Percentiles rank a stretch among this genome's conserved stretches.
Evolutionary conservation across 257 asterid species (phyloP).

Genomic region (Solanum chmielewskii): DNA sequence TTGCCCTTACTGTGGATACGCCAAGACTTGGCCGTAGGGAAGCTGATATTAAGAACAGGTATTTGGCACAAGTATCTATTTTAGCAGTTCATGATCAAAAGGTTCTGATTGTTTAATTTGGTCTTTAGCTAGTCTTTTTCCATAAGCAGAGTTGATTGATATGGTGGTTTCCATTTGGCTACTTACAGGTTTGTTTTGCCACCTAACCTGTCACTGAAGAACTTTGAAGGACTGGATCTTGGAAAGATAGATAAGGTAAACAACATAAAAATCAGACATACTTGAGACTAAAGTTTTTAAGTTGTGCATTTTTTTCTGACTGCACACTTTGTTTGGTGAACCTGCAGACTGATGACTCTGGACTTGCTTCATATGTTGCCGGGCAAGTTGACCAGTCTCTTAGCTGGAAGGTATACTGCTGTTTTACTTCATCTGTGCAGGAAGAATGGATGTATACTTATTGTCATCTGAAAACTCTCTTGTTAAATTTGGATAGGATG

Average conservation of each 20-base stretch:
- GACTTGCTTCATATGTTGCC: conserved; percentile 62
- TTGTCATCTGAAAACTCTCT: not conserved
- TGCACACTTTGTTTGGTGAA: not conserved
- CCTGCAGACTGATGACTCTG: conserved; percentile 60
- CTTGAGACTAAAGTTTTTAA: not conserved
- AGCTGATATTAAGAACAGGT: conserved; percentile 90
- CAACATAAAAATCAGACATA: not conserved
- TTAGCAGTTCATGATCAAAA: not conserved
- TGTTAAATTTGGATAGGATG: conserved; percentile 31
- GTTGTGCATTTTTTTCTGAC: not conserved
- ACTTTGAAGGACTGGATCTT: conserved; percentile 55
- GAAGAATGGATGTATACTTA: not conserved
- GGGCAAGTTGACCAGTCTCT: conserved; percentile 56
- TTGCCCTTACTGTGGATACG: conserved; percentile 75
- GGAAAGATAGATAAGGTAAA: conserved; percentile 47
- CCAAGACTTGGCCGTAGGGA: conserved; percentile 86
- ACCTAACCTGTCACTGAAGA: conserved; percentile 53
- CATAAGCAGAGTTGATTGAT: not conserved
- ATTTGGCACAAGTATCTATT: not conserved
- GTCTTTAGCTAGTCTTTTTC: not conserved
- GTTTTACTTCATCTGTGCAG: not conserved
- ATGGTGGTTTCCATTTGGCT: not conserved
- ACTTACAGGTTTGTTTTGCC: conserved; percentile 58
- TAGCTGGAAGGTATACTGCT: conserved; percentile 58
- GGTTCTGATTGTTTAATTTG: not conserved